Evolutionary conservation across 768 basidiomycete genomes (phyloP).

Genomic region (Ephemerocybe angulata): DNA sequence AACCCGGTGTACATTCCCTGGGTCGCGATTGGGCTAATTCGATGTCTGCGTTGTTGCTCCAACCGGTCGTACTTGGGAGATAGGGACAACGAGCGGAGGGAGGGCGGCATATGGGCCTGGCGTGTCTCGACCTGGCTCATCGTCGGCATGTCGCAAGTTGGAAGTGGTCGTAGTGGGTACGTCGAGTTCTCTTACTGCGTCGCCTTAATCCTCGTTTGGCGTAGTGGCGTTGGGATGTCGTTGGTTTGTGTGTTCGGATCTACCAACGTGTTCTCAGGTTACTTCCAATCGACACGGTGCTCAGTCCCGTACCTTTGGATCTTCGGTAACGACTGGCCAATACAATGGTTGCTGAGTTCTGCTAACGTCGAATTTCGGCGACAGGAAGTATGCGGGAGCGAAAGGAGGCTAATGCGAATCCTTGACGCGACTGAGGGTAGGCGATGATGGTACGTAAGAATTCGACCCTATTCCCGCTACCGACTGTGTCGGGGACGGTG

Average conservation of each 20-base stretch:
- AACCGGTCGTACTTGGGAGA: slow-evolving; percentile 3
- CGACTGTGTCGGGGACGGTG: background rate
- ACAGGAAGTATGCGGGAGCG: no score
- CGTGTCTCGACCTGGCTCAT: background rate
- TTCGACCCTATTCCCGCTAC: no score
- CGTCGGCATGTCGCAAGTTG: background rate
- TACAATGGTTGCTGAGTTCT: no score
- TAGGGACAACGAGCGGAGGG: slow-evolving; percentile 2
- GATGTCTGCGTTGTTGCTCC: background rate
- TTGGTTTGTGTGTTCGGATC: background rate
- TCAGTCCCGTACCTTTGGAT: background rate
- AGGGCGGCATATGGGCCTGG: slow-evolving; percentile 2
- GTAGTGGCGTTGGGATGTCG: background rate
- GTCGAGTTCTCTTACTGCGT: background rate
- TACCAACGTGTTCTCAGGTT: no score
- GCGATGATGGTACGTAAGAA: no score
- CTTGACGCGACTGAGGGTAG: no score
- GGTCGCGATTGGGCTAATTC: background rate
- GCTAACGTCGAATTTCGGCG: no score
- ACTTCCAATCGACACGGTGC: no score
- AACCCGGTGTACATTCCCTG: slow-evolving; percentile 1
- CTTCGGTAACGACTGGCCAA: no score
- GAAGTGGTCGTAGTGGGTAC: background rate
- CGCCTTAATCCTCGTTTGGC: background rate
- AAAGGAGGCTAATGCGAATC: no score